Base-by-base conservation (phyloP, 805 yeast species). In the Candida morakotiae region DNA sequence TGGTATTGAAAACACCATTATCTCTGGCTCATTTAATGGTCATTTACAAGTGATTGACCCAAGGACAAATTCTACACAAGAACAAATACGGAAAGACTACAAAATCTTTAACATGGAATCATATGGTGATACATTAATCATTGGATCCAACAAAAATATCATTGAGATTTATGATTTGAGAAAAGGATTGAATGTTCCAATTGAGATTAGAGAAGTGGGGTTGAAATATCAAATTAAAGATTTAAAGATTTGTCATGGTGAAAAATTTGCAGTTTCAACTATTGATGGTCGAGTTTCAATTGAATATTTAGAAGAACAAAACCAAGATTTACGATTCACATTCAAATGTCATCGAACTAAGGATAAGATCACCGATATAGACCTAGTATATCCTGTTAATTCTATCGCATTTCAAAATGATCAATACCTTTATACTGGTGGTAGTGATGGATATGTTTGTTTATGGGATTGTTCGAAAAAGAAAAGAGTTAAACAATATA, bases 241-340 rank as follows among this genome's bases (percentile, higher is more conserved):
- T 17, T 48, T 85, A 24, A 68, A 66, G 44, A 62, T 78, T 26
- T 69, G 79, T 46, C 4, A 18, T 9, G 83, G 84, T 0, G 60
- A 67, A 38, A 93, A 82, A 6, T 81, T 74, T 53, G 87, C 81
- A 0, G 70, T 80, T 22, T 67, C 87, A 19, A 80, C 91, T 1
- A 68, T 87, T n/a, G 95, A 86, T 49, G 95, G 95, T 0, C 64
- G 94, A 20, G 87, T 83, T 1, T 79, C 88, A 0, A 74, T 87
- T 19, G 91, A 86, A 43, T 80, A 69, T 48, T 75, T 81, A 37
- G 76, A 79, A 38, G 71, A 76, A 2, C 60, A 60, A 30, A 51
- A 52, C 3, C 68, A 61, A 40, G 72, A 62, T 35, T 60, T 65
- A 39, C 73, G 77, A 38, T 88, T 81, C 55, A 91, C 95, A 0